A percentile compares a stretch with the other conserved stretches of the same genome.
These are phyloP conservation scores for Aspergillus phoenicis DNA, from an alignment of 2,329 filamentous ascomycete species.

Conservation along the genomic window DNA sequence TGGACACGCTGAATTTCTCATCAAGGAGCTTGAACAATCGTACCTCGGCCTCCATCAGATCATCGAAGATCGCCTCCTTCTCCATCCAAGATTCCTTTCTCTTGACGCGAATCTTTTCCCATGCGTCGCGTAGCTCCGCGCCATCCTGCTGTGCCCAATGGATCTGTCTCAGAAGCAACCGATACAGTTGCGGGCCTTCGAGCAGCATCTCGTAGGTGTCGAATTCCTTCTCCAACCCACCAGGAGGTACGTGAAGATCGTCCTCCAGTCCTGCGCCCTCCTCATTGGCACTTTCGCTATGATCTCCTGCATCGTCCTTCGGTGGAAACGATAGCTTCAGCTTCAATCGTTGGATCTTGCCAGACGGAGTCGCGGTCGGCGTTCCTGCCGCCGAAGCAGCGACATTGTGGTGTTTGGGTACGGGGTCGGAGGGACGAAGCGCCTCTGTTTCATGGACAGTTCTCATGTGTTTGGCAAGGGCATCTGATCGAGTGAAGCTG, in stretches of 20 bases:
- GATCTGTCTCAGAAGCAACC: constrained; percentile 50
- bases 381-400: constrained; percentile 30
- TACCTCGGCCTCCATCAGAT: constrained; percentile 47
- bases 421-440: constrained; percentile 65
- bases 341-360: constrained; percentile 45
- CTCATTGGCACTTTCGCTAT: constrained; percentile 31
- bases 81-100: constrained; percentile 44
- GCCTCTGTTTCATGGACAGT: constrained; percentile 98
- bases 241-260: constrained; percentile 39
- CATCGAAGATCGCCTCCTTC: constrained; percentile 48
- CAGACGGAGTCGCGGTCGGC: constrained; percentile 32
- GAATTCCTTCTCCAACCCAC: constrained; percentile 45
- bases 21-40: constrained; percentile 33
- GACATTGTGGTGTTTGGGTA: constrained; percentile 42
- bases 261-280: constrained; percentile 38
- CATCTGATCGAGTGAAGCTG: constrained; percentile 93
- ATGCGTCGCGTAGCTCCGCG: constrained; percentile 41
- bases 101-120: constrained; percentile 40
- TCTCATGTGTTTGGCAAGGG: constrained; percentile 96
- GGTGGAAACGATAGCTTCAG: constrained; percentile 44
- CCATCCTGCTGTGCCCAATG: constrained; percentile 52
- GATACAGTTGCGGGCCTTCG: constrained; percentile 46
- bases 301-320: constrained; percentile 32
- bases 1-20: background rate
- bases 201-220: constrained; percentile 49